Base-by-base conservation (phyloP, 306 rosid genomes). In the Dryas drummondii region DNA sequence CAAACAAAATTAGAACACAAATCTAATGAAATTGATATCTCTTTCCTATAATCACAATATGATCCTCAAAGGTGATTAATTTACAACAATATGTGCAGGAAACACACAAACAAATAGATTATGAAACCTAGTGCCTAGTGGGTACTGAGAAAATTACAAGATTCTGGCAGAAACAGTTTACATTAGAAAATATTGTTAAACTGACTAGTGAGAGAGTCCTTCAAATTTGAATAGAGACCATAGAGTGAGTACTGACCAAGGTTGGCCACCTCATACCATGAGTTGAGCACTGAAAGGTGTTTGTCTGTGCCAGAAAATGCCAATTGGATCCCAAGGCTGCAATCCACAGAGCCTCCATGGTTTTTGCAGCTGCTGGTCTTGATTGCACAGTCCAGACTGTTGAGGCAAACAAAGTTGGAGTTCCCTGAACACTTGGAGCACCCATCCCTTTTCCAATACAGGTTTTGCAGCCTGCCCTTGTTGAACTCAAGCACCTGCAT, bases 231-330 rank as follows among this genome's bases (percentile, higher is more conserved):
- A 81, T 91, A 94, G 41, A 91, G 91, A 64, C 83, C 75, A 37
- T 71, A 88, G 67, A 94, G 97, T 7, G 98, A 94, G 76, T 91
- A 91, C 73, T 94, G 98, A 47, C 98, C 88, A 78, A 94, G 97
- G 55, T 87, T 94, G 75, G 85, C 80, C 63, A 91, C 97, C 85
- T 94, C 98, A 72, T 94, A 94, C 98, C 98, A 94, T n/a, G 98
- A 94, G 83, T 94, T 94, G 67, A 94, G 91, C 66, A 83, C 90
- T 7, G 86, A 78, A 59, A 91, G 96, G 80, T 94, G 93, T 66
- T 91, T 90, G 65, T 94, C 98, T 2, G 98, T 94, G 72, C 98
- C 97, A 4, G 98, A 94, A 84, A 94, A 94, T 2, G 98, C 94
- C 86, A 91, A 67, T 48, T 94, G 97, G 81, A 94, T 91, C 11